Evolutionary conservation across 768 basidiomycete genomes (phyloP).

Genomic region (Lactarius sp.): DNA sequence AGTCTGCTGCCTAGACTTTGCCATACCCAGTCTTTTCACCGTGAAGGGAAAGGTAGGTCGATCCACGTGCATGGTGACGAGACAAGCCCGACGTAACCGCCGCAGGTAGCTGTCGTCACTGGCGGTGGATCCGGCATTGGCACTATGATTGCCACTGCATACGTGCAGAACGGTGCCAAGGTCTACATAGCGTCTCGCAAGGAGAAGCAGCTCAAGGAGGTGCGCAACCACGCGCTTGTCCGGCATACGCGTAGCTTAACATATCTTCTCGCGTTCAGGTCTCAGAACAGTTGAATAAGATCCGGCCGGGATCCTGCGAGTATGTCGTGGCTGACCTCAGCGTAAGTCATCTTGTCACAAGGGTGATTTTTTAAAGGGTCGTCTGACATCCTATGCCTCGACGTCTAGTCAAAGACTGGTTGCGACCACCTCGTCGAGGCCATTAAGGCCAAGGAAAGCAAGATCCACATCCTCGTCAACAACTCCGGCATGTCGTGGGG

Average conservation of each 20-base stretch:
- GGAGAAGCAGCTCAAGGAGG: slow-evolving; percentile 71
- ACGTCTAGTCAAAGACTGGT: slow-evolving; percentile 62
- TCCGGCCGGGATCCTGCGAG: slow-evolving; percentile 55
- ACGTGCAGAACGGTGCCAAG: slow-evolving; percentile 80
- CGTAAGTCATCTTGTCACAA: slow-evolving; percentile 41
- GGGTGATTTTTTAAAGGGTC: neutral
- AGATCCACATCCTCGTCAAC: slow-evolving; percentile 78
- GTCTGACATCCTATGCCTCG: neutral
- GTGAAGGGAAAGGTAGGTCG: slow-evolving; percentile 26
- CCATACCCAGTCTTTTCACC: slow-evolving; percentile 21
- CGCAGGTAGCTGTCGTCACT: slow-evolving; percentile 59
- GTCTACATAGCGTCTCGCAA: slow-evolving; percentile 90
- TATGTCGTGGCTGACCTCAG: slow-evolving; percentile 72
- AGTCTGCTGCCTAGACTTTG: slow-evolving; percentile 11
- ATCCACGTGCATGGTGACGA: neutral
- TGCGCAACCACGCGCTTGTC: slow-evolving; percentile 26
- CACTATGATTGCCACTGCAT: slow-evolving; percentile 76
- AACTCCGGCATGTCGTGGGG: slow-evolving; percentile 83
- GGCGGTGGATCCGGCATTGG: slow-evolving; percentile 84
- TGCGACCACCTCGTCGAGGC: slow-evolving; percentile 66
- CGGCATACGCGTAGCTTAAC: slow-evolving; percentile 32
- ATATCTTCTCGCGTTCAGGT: slow-evolving; percentile 32
- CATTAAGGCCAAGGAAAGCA: slow-evolving; percentile 63
- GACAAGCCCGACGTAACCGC: neutral
- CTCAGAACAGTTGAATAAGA: slow-evolving; percentile 52